Conservation (phyloP, 805 yeast species). For the Lachancea dasiensis region DNA sequence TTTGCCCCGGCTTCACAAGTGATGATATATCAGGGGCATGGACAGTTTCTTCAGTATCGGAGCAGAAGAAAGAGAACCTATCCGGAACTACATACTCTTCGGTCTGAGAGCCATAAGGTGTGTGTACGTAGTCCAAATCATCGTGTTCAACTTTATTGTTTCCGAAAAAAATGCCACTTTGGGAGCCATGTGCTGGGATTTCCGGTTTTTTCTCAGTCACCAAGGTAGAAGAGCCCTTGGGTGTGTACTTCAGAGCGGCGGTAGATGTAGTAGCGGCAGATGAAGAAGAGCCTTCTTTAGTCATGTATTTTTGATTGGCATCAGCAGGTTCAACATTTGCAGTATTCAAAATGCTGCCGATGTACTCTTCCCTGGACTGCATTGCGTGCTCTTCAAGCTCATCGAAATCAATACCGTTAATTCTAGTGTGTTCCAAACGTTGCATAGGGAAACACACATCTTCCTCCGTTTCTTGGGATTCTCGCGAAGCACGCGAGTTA, state of each 20-base stretch:
- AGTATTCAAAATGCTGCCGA: constrained; percentile 16
- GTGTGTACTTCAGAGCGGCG: constrained; percentile 61
- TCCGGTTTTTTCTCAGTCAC: not conserved
- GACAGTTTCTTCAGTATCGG: constrained; percentile 78
- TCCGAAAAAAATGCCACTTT: constrained; percentile 37
- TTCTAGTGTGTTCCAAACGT: constrained; percentile 49
- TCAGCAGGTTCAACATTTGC: constrained; percentile 6
- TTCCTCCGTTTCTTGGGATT: constrained; percentile 88
- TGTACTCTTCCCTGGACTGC: constrained; percentile 6
- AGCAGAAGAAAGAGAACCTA: constrained; percentile 75
- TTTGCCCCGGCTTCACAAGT: constrained; percentile 56
- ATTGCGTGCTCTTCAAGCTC: constrained; percentile 73
- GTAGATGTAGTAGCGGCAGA: constrained; percentile 36
- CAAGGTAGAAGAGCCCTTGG: constrained; percentile 25
- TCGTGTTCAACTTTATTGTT: constrained; percentile 35
- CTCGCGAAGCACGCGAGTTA: constrained; percentile 67
- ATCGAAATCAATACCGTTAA: constrained; percentile 82
- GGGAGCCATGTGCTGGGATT: constrained; percentile 1
- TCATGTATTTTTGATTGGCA: not conserved
- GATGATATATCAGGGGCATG: constrained; percentile 87
- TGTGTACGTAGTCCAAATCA: constrained; percentile 9
- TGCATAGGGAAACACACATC: constrained; percentile 96
- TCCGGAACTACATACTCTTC: constrained; percentile 46
- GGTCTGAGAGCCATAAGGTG: not conserved
- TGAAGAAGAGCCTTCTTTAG: constrained; percentile 27